Evolutionary conservation across 2,329 filamentous ascomycete genomes (phyloP).

Genomic region (Fusarium humuli): DNA sequence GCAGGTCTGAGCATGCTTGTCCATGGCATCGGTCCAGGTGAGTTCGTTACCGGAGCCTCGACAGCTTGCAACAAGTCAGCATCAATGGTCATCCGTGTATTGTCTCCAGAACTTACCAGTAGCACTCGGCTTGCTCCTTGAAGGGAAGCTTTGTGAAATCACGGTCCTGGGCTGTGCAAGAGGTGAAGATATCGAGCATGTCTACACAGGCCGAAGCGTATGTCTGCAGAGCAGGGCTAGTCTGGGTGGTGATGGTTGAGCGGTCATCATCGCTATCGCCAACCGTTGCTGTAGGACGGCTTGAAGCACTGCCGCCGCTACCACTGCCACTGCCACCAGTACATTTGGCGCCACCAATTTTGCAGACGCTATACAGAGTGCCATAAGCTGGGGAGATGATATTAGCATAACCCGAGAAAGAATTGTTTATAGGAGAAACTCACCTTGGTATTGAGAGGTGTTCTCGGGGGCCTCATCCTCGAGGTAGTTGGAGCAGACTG

Average conservation of each 20-base stretch:
- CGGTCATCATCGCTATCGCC: background rate
- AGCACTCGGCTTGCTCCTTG: slow-evolving; percentile 49
- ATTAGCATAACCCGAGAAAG: slow-evolving; percentile 10
- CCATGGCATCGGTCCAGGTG: slow-evolving; percentile 49
- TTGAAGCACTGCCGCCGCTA: background rate
- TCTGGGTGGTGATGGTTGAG: slow-evolving; percentile 23
- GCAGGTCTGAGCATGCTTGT: slow-evolving; percentile 48
- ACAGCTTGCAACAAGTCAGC: slow-evolving; percentile 43
- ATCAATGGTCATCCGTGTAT: background rate
- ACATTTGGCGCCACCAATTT: slow-evolving; percentile 21
- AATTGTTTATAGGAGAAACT: background rate
- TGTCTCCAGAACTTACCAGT: slow-evolving; percentile 45
- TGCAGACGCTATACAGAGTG: slow-evolving; percentile 44
- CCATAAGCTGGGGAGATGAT: slow-evolving; percentile 40
- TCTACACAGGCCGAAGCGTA: slow-evolving; percentile 42
- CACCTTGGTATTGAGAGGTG: slow-evolving; percentile 44
- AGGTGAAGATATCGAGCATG: slow-evolving; percentile 46
- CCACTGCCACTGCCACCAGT: background rate
- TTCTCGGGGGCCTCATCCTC: slow-evolving; percentile 38
- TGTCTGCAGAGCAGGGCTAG: slow-evolving; percentile 31
- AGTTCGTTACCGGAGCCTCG: slow-evolving; percentile 28
- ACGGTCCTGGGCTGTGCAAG: slow-evolving; percentile 42
- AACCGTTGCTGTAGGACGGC: slow-evolving; percentile 15
- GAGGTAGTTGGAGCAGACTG: slow-evolving; percentile 48
- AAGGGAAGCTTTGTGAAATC: slow-evolving; percentile 45